Evolutionary conservation across 176 grass and related monocot species (phyloP), one percentile per base, ranked within the genome.

Genomic region (Zea luxurians): DNA sequence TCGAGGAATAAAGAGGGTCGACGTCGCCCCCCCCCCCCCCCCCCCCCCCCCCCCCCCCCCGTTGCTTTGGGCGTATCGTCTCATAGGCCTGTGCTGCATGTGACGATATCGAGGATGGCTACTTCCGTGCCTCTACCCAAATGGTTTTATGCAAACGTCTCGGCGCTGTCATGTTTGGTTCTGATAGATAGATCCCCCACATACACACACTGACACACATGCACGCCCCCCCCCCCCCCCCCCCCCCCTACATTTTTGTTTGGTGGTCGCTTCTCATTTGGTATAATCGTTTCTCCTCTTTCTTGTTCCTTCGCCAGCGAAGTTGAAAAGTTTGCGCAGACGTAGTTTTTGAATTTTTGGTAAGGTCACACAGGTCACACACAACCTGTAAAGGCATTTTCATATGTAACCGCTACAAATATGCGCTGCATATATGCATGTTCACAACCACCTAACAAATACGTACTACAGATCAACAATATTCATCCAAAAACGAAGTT

Each of bases 1-100:
- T 47, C 8, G 8, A 34, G 63, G 64, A 75, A 41, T 79, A 84
- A 88, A 75, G 81, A 76, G 79, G 37, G 27, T 27, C 27, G 27
- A 27, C 27, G 27, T 27, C 27, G 27, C 27, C 27, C 27, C 27
- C 27, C 27, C 27, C 27, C 27, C 27, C 27, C 27, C 27, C 27
- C 27, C 27, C 27, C 27, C 27, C 27, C 27, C 27, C 27, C 27
- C 27, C 27, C 27, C 27, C n/a, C n/a, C n/a, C n/a, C n/a, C 53
- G 35, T 73, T 44, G 37, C 15, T 74, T 87, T 42, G 36, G 21
- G 57, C 13, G 54, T 58, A 61, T 61, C 20, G 3, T 27, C 27
- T 27, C 27, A 27, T 61, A 61, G 59, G 54, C 20, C 54, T 58
- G 37, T 10, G 48, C 20, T 13, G 36, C 70, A 80, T 80, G 77